Percentiles rank a stretch among this genome's conserved stretches.
phyloP scores from a whole-genome alignment of 2,329 filamentous ascomycete genomes.

The Periconia sp. region DNA sequence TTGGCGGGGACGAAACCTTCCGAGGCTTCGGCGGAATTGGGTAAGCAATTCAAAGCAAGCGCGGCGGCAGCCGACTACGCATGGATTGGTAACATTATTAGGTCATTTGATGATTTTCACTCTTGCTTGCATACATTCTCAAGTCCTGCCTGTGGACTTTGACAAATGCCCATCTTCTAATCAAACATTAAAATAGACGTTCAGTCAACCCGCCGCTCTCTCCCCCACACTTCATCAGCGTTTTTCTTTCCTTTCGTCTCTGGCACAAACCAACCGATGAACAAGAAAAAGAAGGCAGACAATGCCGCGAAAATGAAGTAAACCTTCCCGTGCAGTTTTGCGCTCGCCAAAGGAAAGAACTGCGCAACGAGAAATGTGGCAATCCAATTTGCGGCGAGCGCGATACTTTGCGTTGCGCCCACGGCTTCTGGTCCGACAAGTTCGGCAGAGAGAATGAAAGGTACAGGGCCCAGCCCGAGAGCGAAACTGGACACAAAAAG shows the following conservation, averaged over 20 bases:
- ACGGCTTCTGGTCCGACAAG: constrained; percentile 89
- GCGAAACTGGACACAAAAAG: constrained; percentile 89
- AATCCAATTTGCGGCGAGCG: constrained; percentile 82
- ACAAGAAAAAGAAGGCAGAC: constrained; percentile 68
- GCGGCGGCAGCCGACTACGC: background rate
- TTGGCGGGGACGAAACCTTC: constrained; percentile 9
- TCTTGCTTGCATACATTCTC: background rate
- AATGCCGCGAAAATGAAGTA: constrained; percentile 89
- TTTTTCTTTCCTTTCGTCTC: constrained; percentile 86
- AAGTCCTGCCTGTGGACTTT: background rate
- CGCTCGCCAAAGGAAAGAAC: constrained; percentile 88
- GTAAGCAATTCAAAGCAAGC: constrained; percentile 27
- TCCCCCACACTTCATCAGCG: constrained; percentile 88
- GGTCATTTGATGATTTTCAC: background rate
- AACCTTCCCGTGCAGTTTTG: constrained; percentile 75
- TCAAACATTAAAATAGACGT: background rate
- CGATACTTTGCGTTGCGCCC: constrained; percentile 87
- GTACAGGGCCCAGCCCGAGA: constrained; percentile 87
- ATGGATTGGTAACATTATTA: background rate
- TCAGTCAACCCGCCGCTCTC: constrained; percentile 47
- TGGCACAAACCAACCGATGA: constrained; percentile 75
- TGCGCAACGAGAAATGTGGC: constrained; percentile 92
- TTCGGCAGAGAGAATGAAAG: constrained; percentile 91
- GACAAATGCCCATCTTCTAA: background rate
- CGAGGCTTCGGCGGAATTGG: constrained; percentile 2